Percentiles rank a stretch among this genome's conserved stretches.
Evolutionary conservation across 2,329 filamentous ascomycete species (phyloP).

Genomic region (Balansia obtecta): DNA sequence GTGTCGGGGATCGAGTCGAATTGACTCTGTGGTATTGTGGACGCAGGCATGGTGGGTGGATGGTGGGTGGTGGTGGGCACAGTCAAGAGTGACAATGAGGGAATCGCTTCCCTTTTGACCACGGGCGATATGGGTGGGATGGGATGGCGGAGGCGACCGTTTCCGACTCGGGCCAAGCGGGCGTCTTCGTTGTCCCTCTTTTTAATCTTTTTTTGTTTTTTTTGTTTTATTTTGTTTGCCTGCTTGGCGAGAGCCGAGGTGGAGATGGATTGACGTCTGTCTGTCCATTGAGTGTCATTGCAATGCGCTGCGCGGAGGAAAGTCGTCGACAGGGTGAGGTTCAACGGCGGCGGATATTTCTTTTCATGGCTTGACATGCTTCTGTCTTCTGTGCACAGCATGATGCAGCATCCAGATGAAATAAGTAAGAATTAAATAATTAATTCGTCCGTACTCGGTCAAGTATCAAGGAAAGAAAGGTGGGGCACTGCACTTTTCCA

Average conservation of each 20-base stretch:
- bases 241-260: not conserved
- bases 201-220: not conserved
- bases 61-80: not conserved
- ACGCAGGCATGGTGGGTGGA: slow-evolving; percentile 34
- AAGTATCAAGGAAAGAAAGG: too few species aligned
- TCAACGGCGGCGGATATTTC: too few species aligned
- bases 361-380: too few species aligned
- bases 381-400: too few species aligned
- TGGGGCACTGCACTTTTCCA: not conserved
- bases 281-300: not conserved
- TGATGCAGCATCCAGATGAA: too few species aligned
- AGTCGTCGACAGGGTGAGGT: too few species aligned
- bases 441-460: too few species aligned
- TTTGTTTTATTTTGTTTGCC: too few species aligned
- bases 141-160: not conserved
- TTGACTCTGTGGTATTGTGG: slow-evolving; percentile 36
- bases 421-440: too few species aligned
- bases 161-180: not conserved
- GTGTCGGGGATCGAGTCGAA: slow-evolving; percentile 56
- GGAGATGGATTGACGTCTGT: not conserved
- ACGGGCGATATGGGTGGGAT: not conserved
- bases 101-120: not conserved
- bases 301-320: too few species aligned
- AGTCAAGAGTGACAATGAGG: slow-evolving; percentile 7
- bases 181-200: not conserved